These are phyloP conservation scores for Aurinia saxatilis DNA, from an alignment of 345 rosid species.

Conservation along the genomic window DNA sequence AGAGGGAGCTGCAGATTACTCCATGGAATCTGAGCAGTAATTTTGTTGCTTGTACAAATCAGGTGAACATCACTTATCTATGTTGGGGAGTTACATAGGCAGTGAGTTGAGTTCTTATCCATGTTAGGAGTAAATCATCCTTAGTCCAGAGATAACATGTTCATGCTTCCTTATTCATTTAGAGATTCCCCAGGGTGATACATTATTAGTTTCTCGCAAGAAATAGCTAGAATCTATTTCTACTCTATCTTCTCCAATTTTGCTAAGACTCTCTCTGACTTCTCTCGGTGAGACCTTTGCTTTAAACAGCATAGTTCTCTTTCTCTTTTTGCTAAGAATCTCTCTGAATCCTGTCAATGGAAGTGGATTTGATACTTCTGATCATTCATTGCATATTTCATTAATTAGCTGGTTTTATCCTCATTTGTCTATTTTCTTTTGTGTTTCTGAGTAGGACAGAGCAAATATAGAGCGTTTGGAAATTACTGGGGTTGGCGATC, in stretches of 20 bases:
- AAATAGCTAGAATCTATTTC: conserved; percentile 13
- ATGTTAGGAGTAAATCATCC: no score
- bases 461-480: conserved; percentile 96
- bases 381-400: neutral
- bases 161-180: neutral
- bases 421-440: conserved; percentile 14
- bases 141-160: neutral
- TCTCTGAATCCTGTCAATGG: neutral
- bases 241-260: neutral
- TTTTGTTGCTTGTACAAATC: conserved; percentile 90
- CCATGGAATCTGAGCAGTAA: conserved; percentile 96
- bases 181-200: neutral
- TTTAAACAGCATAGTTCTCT: no score
- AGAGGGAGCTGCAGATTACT: conserved; percentile 91
- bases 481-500: conserved; percentile 99
- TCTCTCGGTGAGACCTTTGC: no score
- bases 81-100: conserved; percentile 3
- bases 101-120: neutral
- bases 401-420: neutral
- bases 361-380: conserved; percentile 5
- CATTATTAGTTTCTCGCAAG: neutral
- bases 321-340: neutral
- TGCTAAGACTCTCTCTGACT: neutral
- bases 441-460: conserved; percentile 59
- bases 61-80: conserved; percentile 39